Base-by-base conservation (phyloP, 176 grass and related monocot genomes). In the Eragrostis curvula region DNA sequence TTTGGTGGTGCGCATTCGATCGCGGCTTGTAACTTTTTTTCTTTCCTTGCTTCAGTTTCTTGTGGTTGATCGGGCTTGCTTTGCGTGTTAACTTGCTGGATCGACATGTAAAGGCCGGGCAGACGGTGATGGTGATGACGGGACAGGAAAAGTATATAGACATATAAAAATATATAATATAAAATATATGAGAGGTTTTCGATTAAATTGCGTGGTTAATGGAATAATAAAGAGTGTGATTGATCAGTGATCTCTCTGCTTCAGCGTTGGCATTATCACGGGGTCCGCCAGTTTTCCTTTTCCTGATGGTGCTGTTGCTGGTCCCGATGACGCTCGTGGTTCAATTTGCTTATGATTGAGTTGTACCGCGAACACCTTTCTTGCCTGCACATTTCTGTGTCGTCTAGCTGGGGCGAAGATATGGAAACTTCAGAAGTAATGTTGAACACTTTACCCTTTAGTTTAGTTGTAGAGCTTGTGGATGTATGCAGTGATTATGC, bases 291-390 rank as follows among this genome's bases (percentile, higher is more conserved):
- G 3, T 23, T 76, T 63, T 59, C 29, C 48, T 76, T 75, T 85
- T 42, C 23, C 28, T 47, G 46, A 47, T 66, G 64, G 47, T 48
- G 62, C 40, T 28, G 64, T 24, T 29, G 64, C 46, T 69, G 86
- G 61, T 85, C 77, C 87, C 46, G 63, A 12, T 64, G 25, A 65
- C 25, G 64, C 55, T 75, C 71, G 27, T 71, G 71, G 36, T 74
- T 81, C 77, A 76, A 75, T 71, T 75, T 63, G 70, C 25, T 6
- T 60, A 76, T 85, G 45, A 89, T 76, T 81, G 70, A 64, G 23
- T 75, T 25, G 50, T 80, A 53, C 78, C 32, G 32, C 21, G 18
- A 27, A 25, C 18, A 28, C 13, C 2, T 24, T 68, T 79, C 32
- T 40, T 40, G 4, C 63, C 47, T 79, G 47, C 18, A 52, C 29